A percentile compares a stretch with the other conserved stretches of the same genome.
Evolutionary conservation across 768 basidiomycete species (phyloP).

Genomic region (Tulasnella calospora): DNA sequence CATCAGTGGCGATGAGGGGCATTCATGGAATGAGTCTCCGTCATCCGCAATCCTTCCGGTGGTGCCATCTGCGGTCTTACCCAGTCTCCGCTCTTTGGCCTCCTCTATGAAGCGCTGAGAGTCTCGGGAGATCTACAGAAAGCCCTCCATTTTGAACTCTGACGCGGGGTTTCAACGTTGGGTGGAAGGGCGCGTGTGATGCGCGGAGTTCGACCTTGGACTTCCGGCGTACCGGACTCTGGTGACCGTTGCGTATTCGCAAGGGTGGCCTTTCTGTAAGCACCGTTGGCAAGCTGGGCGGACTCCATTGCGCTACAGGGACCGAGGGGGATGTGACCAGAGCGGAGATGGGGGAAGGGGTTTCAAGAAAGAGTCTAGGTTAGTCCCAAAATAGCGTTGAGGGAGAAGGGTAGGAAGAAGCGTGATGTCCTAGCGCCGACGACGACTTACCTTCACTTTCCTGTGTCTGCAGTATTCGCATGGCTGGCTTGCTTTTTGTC

Average conservation of each 20-base stretch:
- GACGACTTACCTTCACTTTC: slow-evolving; percentile 36
- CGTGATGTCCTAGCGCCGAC: neutral
- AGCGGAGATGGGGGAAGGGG: neutral
- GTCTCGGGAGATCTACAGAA: too few species aligned
- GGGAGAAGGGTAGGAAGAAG: neutral
- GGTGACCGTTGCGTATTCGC: slow-evolving; percentile 30
- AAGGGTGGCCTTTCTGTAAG: slow-evolving; percentile 28
- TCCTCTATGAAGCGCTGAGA: too few species aligned
- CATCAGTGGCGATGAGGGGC: too few species aligned
- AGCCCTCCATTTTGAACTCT: too few species aligned
- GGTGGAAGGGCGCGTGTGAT: too few species aligned
- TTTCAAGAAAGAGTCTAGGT: neutral
- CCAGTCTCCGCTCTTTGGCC: too few species aligned
- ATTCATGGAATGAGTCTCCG: too few species aligned
- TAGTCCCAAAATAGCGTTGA: neutral
- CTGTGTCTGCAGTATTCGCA: slow-evolving; percentile 36
- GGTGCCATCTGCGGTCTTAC: too few species aligned
- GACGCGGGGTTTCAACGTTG: too few species aligned
- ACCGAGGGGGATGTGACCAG: neutral
- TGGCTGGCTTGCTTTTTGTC: slow-evolving; percentile 35
- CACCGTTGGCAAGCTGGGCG: slow-evolving; percentile 34
- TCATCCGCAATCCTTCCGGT: too few species aligned
- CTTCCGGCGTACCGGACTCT: too few species aligned
- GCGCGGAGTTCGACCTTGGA: too few species aligned
- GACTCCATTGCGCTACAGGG: slow-evolving; percentile 32